Evolutionary conservation across 192 early-diverging fungal genomes (phyloP), one percentile per base, ranked within the genome.

Genomic region (Coemansia sp.): DNA sequence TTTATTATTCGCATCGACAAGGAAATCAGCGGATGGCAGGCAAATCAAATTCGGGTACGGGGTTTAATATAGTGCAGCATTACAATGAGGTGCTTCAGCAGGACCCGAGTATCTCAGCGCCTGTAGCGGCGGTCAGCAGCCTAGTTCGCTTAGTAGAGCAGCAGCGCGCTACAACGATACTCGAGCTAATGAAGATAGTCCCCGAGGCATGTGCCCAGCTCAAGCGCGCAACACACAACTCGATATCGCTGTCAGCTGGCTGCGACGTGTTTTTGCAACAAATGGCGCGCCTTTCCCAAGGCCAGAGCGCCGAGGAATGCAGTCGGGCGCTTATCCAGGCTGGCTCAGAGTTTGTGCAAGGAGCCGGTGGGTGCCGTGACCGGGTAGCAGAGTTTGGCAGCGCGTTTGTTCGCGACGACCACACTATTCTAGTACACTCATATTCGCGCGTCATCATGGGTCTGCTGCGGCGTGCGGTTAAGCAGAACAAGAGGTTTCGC

Each of bases 361-460:
- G 90, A 17, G 91, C 91, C 0, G 86, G 86, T 28, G 78, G 78
- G 52, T 90, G 86, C 64, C 88, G 93, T n/a, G 87, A 91, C 39
- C 87, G 85, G 64, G 89, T 93, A 61, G 93, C 94, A n/a, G 88
- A 86, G 57, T 75, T 90, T 50, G 93, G 94, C 26, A 78, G 87
- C 19, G 89, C 88, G 67, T 94, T 95, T 73, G 89, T 95, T 57
- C 89, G 90, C 62, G 93, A 95, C 66, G 89, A 90, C 76, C 85
- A 90, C 75, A 86, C 89, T 1, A 92, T 99, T 67, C 83, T 99
- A 30, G 86, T 99, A 19, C 98, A 99, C 74, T 94, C 94, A 28
- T 97, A 96, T 73, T 99, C 98, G 23, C 89, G 96, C 6, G 93
- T 96, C 1, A 93, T 98, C 13, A 95, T 97, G 90, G 68, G 87